Evolutionary conservation across 2,329 filamentous ascomycete genomes (phyloP).

Genomic region (Pyricularia sp.): DNA sequence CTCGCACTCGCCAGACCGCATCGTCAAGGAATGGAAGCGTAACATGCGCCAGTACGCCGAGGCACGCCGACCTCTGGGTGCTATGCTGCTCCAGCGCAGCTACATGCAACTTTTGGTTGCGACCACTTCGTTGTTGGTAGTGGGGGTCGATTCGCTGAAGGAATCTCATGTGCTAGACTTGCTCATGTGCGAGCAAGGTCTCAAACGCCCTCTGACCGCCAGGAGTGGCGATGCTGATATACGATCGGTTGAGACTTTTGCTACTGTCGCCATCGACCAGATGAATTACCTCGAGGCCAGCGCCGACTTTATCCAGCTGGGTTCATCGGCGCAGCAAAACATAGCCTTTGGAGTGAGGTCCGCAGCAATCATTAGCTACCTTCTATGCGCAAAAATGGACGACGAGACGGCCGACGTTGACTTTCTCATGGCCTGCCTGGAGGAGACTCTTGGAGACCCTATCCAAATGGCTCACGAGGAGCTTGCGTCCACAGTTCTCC

Average conservation of each 20-base stretch:
- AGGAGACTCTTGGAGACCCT: conserved; percentile 69
- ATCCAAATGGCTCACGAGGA: conserved; percentile 73
- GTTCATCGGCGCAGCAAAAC: conserved; percentile 76
- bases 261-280: conserved; percentile 68
- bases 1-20: conserved; percentile 53
- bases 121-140: conserved; percentile 63
- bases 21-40: conserved; percentile 77
- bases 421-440: conserved; percentile 73
- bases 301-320: conserved; percentile 80
- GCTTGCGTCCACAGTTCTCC: conserved; percentile 69
- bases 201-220: conserved; percentile 31
- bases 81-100: conserved; percentile 82
- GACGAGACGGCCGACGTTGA: conserved; percentile 75
- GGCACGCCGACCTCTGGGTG: conserved; percentile 71
- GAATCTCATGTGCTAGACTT: conserved; percentile 63
- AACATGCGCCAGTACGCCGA: conserved; percentile 76
- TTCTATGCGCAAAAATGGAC: conserved; percentile 78
- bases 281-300: conserved; percentile 82
- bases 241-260: conserved; percentile 51
- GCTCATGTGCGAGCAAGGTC: conserved; percentile 50
- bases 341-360: conserved; percentile 82
- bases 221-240: conserved; percentile 40
- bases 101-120: conserved; percentile 80
- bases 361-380: conserved; percentile 68
- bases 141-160: conserved; percentile 49